Evolutionary conservation across 1,139 yeast species (phyloP).

Genomic region (Sugiyamaella grinbergsii): DNA sequence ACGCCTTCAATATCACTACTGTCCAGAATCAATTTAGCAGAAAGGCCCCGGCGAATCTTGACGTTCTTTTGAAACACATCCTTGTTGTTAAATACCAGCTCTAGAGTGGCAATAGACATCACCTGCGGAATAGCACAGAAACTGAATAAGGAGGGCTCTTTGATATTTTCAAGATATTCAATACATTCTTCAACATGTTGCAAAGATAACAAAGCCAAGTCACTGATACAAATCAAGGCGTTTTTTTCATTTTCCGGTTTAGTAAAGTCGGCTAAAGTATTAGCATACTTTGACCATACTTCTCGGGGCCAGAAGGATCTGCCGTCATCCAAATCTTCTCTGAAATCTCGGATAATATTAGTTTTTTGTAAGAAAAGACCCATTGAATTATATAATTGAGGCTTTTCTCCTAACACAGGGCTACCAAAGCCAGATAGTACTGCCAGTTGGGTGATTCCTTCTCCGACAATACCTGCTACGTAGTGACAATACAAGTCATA

Average conservation of each 20-base stretch:
- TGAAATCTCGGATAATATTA: slow-evolving; percentile 91
- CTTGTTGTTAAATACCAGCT: slow-evolving; percentile 81
- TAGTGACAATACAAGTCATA: slow-evolving; percentile 92
- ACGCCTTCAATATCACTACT: slow-evolving; percentile 78
- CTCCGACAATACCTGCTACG: slow-evolving; percentile 98
- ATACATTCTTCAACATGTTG: slow-evolving; percentile 77
- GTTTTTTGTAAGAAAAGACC: slow-evolving; percentile 94
- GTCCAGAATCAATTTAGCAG: slow-evolving; percentile 72
- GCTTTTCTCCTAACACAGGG: slow-evolving; percentile 52
- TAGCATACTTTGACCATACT: slow-evolving; percentile 80
- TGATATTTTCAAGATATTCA: slow-evolving; percentile 70
- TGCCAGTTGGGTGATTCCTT: slow-evolving; percentile 83
- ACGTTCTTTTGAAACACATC: slow-evolving; percentile 68
- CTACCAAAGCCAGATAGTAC: slow-evolving; percentile 47
- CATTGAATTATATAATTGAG: slow-evolving; percentile 76
- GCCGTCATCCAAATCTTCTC: slow-evolving; percentile 89
- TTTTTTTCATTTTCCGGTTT: slow-evolving; percentile 57
- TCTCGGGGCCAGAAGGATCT: slow-evolving; percentile 97
- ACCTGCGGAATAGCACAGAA: slow-evolving; percentile 98
- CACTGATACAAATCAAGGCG: slow-evolving; percentile 71
- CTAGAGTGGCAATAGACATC: slow-evolving; percentile 95
- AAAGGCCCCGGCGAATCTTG: slow-evolving; percentile 91
- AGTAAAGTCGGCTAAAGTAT: slow-evolving; percentile 47
- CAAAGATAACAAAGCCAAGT: slow-evolving; percentile 78
- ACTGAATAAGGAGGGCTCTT: slow-evolving; percentile 80